Base-by-base conservation (phyloP, 1,284 basidiomycete species). In the Apiotrichum gracile region DNA sequence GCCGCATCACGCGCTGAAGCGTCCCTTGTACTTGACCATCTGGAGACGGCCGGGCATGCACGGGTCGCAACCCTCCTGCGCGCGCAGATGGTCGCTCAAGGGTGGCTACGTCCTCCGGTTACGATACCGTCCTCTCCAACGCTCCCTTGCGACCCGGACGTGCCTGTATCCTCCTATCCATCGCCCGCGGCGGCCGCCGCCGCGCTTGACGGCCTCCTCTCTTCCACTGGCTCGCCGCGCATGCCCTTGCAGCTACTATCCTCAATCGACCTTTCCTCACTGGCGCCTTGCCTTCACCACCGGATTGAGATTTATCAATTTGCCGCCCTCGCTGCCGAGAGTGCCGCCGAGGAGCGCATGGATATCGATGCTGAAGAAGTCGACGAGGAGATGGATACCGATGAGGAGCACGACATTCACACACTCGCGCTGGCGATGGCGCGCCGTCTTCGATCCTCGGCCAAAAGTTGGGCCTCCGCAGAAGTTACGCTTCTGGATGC, bases 21-120 rank as follows among this genome's bases (percentile, higher is more conserved):
- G 39, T 81, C 83, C 33, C 82, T 92, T 19, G 84, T 92, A 12
- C 70, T 88, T 40, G 82, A 84, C 40, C 91, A 91, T 67, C 80
- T 93, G 24, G 78, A 83, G 4, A 87, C 91, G 66, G 83, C 88
- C 59, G 90, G 90, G 3, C 87, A 88, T 64, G 80, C 81, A 17
- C 80, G 80, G 42, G 84, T 87, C 0, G 51, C 62, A 14, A 42
- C 53, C 0, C 40, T 60, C 7, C 43, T 65, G 7, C 47, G 42
- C 10, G 34, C 29, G 0, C 49, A 35, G 14, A 61, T 71, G 57
- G 47, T 22, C 2, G 39, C 47, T n/a, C 55, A 64, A 16, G 53
- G 55, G 2, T 57, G 50, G 55, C 39, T 63, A 7, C 19, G 40
- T 0, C 19, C 41, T 14, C 6, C 45, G 2, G 12, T 2, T 8